A percentile compares a stretch with the other conserved stretches of the same genome.
These are phyloP conservation scores for Lablab purpureus DNA, from an alignment of 306 rosid genomes.

Conservation along the genomic window DNA sequence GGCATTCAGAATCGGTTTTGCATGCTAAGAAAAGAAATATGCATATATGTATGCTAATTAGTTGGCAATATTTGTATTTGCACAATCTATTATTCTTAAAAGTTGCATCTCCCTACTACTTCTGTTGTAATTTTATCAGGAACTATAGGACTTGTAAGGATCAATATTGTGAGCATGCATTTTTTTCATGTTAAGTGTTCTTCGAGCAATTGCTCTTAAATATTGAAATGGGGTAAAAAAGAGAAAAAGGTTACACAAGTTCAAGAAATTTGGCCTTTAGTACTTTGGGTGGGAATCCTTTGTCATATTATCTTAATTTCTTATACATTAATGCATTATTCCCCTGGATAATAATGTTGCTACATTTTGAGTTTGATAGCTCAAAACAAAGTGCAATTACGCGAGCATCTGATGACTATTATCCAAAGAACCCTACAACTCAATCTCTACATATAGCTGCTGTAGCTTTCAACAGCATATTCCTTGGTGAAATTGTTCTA, in stretches of 20 bases:
- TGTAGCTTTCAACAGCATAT: conserved; percentile 41
- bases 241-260: neutral
- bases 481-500: conserved; percentile 37
- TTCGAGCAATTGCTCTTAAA: neutral
- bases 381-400: conserved; percentile 39
- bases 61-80: neutral
- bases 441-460: conserved; percentile 30
- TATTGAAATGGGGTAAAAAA: neutral
- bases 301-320: neutral
- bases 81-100: neutral
- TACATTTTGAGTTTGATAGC: neutral
- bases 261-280: neutral
- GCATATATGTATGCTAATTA: neutral
- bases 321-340: conserved; percentile 2
- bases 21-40: neutral
- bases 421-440: conserved; percentile 29
- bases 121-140: neutral
- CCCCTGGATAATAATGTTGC: conserved; percentile 18
- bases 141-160: neutral
- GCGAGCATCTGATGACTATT: conserved; percentile 38
- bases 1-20: neutral
- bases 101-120: neutral
- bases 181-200: neutral
- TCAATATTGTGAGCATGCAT: neutral
- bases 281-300: neutral